Evolutionary conservation across 176 grass and related monocot species (phyloP).

Genomic region (Oryza glumipatula): DNA sequence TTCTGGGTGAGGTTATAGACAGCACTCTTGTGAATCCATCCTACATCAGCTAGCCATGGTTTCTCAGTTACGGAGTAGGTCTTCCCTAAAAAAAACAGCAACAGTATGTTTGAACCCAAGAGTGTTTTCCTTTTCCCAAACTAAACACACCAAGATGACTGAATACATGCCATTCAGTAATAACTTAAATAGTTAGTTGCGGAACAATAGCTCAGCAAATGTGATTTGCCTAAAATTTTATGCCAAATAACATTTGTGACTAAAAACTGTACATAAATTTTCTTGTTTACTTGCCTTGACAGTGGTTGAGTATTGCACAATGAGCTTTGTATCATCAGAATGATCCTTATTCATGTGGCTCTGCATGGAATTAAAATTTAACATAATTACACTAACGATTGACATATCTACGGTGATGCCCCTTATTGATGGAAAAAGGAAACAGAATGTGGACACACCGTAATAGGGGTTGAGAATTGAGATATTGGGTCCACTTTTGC

Average conservation of each 20-base stretch:
- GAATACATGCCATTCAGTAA: constrained; percentile 4
- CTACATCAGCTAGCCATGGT: not conserved
- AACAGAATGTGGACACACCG: constrained; percentile 44
- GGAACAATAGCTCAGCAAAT: not conserved
- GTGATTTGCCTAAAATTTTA: not conserved
- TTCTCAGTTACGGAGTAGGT: not conserved
- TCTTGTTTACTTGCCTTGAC: constrained; percentile 64
- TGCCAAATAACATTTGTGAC: constrained; percentile 28
- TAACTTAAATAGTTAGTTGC: constrained; percentile 5
- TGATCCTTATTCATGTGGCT: constrained; percentile 98
- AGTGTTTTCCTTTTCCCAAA: not conserved
- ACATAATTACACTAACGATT: constrained; percentile 7
- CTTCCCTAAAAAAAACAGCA: not conserved
- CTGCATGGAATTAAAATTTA: constrained; percentile 47
- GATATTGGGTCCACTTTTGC: constrained; percentile 88
- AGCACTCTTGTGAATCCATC: not conserved
- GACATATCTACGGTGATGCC: not conserved
- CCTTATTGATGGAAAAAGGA: constrained; percentile 18
- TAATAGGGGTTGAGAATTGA: constrained; percentile 86
- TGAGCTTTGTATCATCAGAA: constrained; percentile 88
- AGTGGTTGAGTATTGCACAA: constrained; percentile 78
- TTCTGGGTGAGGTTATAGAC: not conserved
- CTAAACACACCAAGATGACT: constrained; percentile 2
- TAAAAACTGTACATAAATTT: constrained; percentile 5
- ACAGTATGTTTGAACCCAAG: constrained; percentile 22